Percentiles rank a stretch among this genome's conserved stretches.
Evolutionary conservation across 2,329 filamentous ascomycete species (phyloP).

Genomic region (Waltergamsia citrina): DNA sequence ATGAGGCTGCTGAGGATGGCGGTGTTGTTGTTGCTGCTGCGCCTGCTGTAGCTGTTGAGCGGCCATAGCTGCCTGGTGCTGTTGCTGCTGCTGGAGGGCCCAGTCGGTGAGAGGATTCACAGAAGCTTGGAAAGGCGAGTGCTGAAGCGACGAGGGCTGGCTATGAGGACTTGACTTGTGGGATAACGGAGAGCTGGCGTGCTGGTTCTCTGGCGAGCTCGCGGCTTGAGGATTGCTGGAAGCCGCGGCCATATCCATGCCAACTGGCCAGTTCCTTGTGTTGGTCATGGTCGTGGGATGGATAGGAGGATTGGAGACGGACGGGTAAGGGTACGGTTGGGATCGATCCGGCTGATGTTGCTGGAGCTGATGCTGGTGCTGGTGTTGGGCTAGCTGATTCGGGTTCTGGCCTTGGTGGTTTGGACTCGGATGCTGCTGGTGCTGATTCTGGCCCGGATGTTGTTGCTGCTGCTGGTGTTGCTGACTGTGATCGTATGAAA

Average conservation of each 20-base stretch:
- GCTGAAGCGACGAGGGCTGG: conserved; percentile 38
- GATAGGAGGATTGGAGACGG: conserved; percentile 1
- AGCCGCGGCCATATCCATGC: conserved; percentile 4
- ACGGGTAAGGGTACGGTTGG: conserved; percentile 1
- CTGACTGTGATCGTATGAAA: conserved; percentile 49
- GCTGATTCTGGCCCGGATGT: conserved; percentile 18
- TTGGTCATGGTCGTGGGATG: conserved; percentile 10
- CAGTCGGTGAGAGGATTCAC: conserved; percentile 50
- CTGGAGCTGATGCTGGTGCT: conserved; percentile 5
- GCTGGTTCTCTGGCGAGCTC: conserved; percentile 38
- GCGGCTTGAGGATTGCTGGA: conserved; percentile 26
- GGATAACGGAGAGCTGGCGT: conserved; percentile 38
- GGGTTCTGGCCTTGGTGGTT: conserved; percentile 2
- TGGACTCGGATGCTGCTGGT: conserved; percentile 1
- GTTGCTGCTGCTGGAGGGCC: conserved; percentile 47
- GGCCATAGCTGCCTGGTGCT: conserved; percentile 18
- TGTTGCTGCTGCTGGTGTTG: conserved; percentile 37
- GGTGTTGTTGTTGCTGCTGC: conserved; percentile 21
- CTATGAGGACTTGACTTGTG: conserved; percentile 42
- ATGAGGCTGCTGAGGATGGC: conserved; percentile 25
- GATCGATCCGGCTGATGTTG: background rate
- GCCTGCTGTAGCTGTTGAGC: conserved; percentile 24
- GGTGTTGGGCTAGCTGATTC: conserved; percentile 6
- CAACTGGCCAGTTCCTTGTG: conserved; percentile 5
- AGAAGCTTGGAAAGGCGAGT: conserved; percentile 43